A percentile compares a stretch with the other conserved stretches of the same genome.
These are phyloP conservation scores for Gleditsia sinensis DNA, from an alignment of 306 rosid species.

Conservation along the genomic window DNA sequence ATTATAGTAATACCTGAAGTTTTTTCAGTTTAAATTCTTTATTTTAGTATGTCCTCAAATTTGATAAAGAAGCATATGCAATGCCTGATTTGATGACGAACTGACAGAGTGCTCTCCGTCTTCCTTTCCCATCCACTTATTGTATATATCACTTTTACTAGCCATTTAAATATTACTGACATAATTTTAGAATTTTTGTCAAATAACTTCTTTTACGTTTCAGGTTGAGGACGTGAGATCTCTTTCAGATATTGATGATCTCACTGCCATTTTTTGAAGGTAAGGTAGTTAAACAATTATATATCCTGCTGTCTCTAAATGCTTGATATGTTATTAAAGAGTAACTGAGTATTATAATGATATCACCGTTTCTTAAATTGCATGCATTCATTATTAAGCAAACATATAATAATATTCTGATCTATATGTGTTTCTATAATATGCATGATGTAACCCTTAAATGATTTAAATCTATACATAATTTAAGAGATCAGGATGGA, in stretches of 20 bases:
- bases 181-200: conserved; percentile 13
- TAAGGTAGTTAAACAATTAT: conserved; percentile 27
- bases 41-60: neutral
- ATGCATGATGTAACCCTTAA: neutral
- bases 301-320: conserved; percentile 9
- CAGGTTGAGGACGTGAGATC: conserved; percentile 49
- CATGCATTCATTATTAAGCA: neutral
- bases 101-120: neutral
- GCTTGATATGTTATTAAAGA: conserved; percentile 27
- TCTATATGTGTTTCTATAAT: neutral
- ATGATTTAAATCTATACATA: conserved; percentile 16
- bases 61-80: neutral
- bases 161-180: neutral
- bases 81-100: conserved; percentile 13
- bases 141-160: neutral
- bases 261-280: conserved; percentile 49
- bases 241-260: conserved; percentile 54
- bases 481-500: neutral
- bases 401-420: neutral
- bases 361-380: conserved; percentile 11
- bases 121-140: neutral
- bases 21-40: neutral
- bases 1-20: neutral
- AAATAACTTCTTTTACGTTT: conserved; percentile 33
- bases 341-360: conserved; percentile 10